A percentile compares a stretch with the other conserved stretches of the same genome.
phyloP scores from a whole-genome alignment of 1,284 basidiomycete species.

The Laetiporus sulphureus region DNA sequence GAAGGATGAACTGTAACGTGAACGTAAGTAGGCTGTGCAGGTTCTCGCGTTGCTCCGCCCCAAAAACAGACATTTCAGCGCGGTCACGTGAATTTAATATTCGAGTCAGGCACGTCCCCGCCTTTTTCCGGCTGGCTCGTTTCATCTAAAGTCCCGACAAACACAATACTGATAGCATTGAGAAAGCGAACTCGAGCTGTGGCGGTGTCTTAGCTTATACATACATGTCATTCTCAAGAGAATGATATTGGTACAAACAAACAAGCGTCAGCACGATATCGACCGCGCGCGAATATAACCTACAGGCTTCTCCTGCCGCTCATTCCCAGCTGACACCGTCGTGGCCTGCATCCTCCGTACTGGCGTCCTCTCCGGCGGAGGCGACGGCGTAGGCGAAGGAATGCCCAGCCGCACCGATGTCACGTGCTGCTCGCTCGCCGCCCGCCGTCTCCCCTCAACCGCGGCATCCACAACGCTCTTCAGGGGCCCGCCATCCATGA shows the following conservation, averaged over 20 bases:
- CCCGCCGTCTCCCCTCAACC: slow-evolving; percentile 11
- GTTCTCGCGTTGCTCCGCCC: no score
- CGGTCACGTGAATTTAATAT: no score
- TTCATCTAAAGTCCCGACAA: no score
- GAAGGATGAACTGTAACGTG: no score
- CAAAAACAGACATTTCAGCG: no score
- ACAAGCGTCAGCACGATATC: background rate
- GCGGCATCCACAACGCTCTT: slow-evolving; percentile 24
- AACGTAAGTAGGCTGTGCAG: no score
- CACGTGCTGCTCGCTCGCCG: slow-evolving; percentile 1
- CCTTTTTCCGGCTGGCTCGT: no score
- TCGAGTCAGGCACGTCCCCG: no score
- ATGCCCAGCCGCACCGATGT: slow-evolving; percentile 1
- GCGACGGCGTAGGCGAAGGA: slow-evolving; percentile 10
- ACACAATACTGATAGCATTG: no score
- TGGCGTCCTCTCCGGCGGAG: slow-evolving; percentile 6
- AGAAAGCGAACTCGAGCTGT: no score
- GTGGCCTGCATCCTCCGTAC: no score
- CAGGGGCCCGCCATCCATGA: slow-evolving; percentile 50
- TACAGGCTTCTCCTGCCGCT: background rate
- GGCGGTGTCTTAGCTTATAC: background rate
- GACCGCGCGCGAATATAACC: slow-evolving; percentile 1
- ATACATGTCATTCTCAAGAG: background rate
- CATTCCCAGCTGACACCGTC: no score
- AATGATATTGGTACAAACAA: background rate